phyloP scores from a whole-genome alignment of 352 stramenopile genomes.

The Ophiocytium majus region DNA sequence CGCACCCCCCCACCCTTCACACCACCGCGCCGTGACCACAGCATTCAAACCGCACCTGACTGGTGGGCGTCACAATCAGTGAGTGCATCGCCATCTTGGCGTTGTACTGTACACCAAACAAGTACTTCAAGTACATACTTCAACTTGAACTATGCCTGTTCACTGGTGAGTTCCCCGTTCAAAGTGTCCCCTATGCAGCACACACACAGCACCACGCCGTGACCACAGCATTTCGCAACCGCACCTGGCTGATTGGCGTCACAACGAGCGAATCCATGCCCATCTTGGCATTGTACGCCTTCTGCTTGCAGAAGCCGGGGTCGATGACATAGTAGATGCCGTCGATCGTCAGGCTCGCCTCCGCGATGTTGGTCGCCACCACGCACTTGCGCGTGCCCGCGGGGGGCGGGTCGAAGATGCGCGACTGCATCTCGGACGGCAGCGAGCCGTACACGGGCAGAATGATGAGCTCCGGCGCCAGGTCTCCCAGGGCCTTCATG shows the following conservation, averaged over 20 bases:
- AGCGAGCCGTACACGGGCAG: constrained; percentile 93
- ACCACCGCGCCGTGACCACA: no score
- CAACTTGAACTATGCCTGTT: no score
- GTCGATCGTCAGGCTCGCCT: constrained; percentile 99
- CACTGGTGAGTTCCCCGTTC: no score
- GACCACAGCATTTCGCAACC: no score
- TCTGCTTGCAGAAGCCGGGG: constrained; percentile 95
- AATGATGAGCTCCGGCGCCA: constrained; percentile 95
- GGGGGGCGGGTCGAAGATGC: constrained; percentile 96
- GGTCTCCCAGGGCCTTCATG: constrained; percentile 92
- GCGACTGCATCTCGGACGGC: constrained; percentile 97
- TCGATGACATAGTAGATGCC: constrained; percentile 86
- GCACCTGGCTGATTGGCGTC: constrained; percentile 86
- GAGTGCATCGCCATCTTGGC: no score
- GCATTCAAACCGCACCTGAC: no score
- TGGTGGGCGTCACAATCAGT: no score
- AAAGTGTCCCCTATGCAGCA: no score
- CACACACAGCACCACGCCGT: no score
- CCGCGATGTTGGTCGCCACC: constrained; percentile 99
- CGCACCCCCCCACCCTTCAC: no score
- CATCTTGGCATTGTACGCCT: constrained; percentile 97
- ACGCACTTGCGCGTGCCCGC: constrained; percentile 72
- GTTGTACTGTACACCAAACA: no score
- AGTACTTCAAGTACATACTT: no score
- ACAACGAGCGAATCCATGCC: constrained; percentile 99